Percentiles rank a stretch among this genome's conserved stretches.
Evolutionary conservation across 78 protist species (phyloP).

Genomic region (Cavenderia fasciculata): DNA sequence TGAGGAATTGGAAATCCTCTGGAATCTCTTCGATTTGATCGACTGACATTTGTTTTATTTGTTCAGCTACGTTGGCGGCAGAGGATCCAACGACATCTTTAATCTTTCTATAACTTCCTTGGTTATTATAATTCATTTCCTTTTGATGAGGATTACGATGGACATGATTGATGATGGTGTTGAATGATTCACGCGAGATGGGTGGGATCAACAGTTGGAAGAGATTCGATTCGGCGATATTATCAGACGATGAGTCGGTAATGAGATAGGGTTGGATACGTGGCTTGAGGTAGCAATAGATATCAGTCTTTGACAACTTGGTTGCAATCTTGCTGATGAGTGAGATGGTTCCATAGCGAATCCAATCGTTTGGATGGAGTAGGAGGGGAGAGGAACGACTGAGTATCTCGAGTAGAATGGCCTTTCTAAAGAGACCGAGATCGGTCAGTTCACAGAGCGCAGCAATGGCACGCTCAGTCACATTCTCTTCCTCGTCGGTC

Average conservation of each 20-base stretch:
- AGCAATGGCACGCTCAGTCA: conserved; percentile 73
- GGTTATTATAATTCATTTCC: not conserved
- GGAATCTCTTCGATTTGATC: conserved; percentile 3
- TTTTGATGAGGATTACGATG: not conserved
- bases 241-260: conserved; percentile 8
- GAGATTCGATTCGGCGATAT: conserved; percentile 20
- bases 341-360: conserved; percentile 75
- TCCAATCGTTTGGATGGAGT: conserved; percentile 79
- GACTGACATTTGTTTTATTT: not conserved
- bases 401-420: conserved; percentile 59
- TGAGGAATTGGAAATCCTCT: conserved; percentile 11
- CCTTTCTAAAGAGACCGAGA: conserved; percentile 57
- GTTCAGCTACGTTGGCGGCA: not conserved
- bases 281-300: conserved; percentile 56
- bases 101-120: not conserved
- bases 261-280: conserved; percentile 4
- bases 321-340: conserved; percentile 39
- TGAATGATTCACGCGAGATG: conserved; percentile 63
- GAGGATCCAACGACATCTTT: no score
- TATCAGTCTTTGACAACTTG: conserved; percentile 43
- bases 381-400: conserved; percentile 70
- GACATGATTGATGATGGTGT: conserved; percentile 19
- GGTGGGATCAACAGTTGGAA: conserved; percentile 39
- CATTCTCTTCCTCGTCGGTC: conserved; percentile 82
- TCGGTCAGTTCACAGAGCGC: conserved; percentile 29